Evolutionary conservation across 176 grass and related monocot species (phyloP).

Genomic region (Zea luxurians): DNA sequence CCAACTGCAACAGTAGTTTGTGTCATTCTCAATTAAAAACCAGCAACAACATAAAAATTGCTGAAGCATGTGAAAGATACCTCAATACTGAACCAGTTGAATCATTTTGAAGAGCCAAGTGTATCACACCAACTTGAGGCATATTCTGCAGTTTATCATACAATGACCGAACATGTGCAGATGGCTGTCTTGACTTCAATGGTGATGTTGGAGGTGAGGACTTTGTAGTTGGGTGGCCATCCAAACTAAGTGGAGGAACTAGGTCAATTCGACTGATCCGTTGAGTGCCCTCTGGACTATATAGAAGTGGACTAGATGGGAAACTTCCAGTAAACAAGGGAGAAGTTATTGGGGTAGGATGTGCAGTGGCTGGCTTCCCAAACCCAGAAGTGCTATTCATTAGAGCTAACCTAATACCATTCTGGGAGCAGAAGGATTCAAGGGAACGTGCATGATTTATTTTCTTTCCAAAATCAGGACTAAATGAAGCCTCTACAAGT

Average conservation of each 20-base stretch:
- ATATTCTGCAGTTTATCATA: conserved; percentile 94
- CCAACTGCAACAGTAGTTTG: conserved; percentile 63
- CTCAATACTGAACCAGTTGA: conserved; percentile 90
- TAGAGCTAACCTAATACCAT: conserved; percentile 79
- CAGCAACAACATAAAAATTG: neutral
- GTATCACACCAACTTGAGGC: conserved; percentile 93
- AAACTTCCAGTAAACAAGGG: conserved; percentile 98
- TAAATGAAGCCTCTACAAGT: conserved; percentile 85
- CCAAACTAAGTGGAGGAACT: conserved; percentile 88
- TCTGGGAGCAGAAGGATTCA: conserved; percentile 79
- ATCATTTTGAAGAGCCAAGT: conserved; percentile 96
- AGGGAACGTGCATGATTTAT: conserved; percentile 71
- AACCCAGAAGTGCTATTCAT: conserved; percentile 67
- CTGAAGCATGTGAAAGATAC: conserved; percentile 39
- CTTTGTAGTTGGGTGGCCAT: conserved; percentile 68
- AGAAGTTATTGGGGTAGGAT: conserved; percentile 78
- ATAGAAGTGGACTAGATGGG: conserved; percentile 93
- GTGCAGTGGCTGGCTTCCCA: conserved; percentile 63
- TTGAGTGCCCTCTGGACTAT: conserved; percentile 87
- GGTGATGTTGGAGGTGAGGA: conserved; percentile 75
- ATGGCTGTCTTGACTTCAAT: conserved; percentile 63
- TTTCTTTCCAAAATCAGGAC: conserved; percentile 73
- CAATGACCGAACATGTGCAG: conserved; percentile 64
- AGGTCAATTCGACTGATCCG: conserved; percentile 67
- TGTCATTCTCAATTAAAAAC: conserved; percentile 30